Base-by-base conservation (phyloP, 164 flowering plant species). In the Annona squamosa region DNA sequence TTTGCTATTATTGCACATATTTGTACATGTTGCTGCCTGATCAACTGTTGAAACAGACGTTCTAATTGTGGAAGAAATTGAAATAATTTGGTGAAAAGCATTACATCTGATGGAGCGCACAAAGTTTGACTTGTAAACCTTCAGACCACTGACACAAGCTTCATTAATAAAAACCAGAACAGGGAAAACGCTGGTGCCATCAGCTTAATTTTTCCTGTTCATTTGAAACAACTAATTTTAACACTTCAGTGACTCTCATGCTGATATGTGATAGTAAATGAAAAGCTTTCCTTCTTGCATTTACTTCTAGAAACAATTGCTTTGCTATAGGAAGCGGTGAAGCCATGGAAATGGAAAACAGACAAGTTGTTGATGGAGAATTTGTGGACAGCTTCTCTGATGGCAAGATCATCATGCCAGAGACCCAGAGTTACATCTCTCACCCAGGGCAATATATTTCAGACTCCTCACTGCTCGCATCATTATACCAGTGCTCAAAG, bases 391-490 rank as follows among this genome's bases (percentile, higher is more conserved):
- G 71, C n/a, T 17, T 62, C 18, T 66, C 52, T 67, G 76, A 71
- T 48, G 76, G 73, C 42, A 77, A 81, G 73, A 43, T 77, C 73
- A 79, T 45, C 37, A 42, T 12, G 18, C 72, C 68, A n/a, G 73
- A 71, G 7, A 57, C 48, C 44, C 52, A 64, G 65, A 64, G 63
- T 7, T 74, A 73, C 70, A 37, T 73, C 67, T 69, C 74, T 41
- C 69, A 69, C 2, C 46, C 69, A 41, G 84, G 82, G 75, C 75
- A 78, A 37, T 68, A 64, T 70, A 71, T 82, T 79, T 76, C 79
- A 12, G 83, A 78, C 46, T 0, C 79, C 65, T 72, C 83, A 42
- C 90, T 87, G 5, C 10, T 73, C n/a, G 84, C 87, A 47, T 86
- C 90, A 68, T 78, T 84, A 75, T 69, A 86, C 45, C 81, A 71